Base-by-base conservation (phyloP, 2,329 filamentous ascomycete species). In the Celoporthe dispersa region DNA sequence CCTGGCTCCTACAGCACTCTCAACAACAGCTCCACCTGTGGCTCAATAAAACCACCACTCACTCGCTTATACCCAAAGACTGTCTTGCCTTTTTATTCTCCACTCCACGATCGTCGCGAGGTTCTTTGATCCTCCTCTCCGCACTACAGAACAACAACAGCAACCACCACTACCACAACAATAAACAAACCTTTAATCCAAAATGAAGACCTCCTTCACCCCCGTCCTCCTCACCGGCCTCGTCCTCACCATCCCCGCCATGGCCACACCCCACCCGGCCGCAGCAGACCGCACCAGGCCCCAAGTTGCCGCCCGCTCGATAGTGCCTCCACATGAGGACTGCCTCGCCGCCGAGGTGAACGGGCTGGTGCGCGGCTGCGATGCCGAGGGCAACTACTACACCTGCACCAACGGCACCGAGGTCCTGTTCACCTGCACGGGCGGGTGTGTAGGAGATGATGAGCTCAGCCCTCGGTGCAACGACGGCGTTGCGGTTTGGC, bases 381-480 rank as follows among this genome's bases (percentile, higher is more conserved):
- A 64, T 22, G 7, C 3, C 7, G 12, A 28, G 12, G 25, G 39
- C n/a, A 48, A 64, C 39, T 64, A 64, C 61, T 64, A 31, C 28
- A 64, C 61, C 9, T 64, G 61, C 25, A 64, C 61, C 12, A 22
- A 41, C 12, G 61, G 61, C 25, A 48, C 41, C 39, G 37, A 64
- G 39, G 39, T 64, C 11, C 61, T 64, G 2, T 64, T 64, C 14
- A 44, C 14, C n/a, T 64, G 61, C 61, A 44, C 37, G 61, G 61
- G 61, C 12, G 61, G n/a, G 12, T 64, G 61, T 31, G 22, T n/a
- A 8, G 14, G 6, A 9, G 60, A 62, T 35, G 9, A 7, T 22
- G 8, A 5, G 7, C 22, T 25, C 19, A 35, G 22, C 7, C 60
- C 60, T 14, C 19, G 60, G 16, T 62, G 60, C 35, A 62, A 62